A percentile compares a stretch with the other conserved stretches of the same genome.
Conservation (phyloP, 169 alveolate species). For the Miamiensis avidus region DNA sequence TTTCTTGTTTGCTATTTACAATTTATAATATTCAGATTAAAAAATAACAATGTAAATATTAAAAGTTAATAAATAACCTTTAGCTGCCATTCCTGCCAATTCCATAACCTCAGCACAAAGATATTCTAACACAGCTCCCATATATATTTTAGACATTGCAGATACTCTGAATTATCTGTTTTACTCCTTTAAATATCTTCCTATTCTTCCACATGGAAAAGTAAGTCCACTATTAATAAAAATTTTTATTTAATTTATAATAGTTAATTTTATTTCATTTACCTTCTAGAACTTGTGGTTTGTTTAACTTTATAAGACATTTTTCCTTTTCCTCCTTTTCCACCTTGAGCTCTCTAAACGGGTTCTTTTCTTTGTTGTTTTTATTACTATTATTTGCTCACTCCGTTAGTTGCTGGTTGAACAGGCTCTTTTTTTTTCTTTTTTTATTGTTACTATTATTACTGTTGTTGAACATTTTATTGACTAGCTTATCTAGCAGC, state of each 20-base stretch:
- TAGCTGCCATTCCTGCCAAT: slow-evolving; percentile 62
- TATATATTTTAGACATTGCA: slow-evolving; percentile 58
- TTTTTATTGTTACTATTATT: no score
- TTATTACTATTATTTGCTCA: neutral
- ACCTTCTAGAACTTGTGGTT: neutral
- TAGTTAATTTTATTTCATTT: neutral
- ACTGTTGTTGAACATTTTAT: neutral
- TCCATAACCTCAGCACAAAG: slow-evolving; percentile 63
- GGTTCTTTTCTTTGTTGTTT: neutral
- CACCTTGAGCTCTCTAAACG: neutral
- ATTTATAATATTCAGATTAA: no score
- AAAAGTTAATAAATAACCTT: no score
- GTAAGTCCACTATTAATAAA: slow-evolving; percentile 44
- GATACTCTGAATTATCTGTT: slow-evolving; percentile 52
- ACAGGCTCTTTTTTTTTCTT: no score
- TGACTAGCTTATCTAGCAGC: neutral
- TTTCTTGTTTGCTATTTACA: slow-evolving; percentile 52
- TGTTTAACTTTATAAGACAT: neutral
- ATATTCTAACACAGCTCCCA: slow-evolving; percentile 67
- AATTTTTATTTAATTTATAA: no score
- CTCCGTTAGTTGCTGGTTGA: neutral
- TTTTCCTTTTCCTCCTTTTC: no score
- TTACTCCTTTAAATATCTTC: slow-evolving; percentile 51
- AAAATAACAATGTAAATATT: no score
- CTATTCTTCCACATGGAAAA: slow-evolving; percentile 55